Conservation (phyloP, 768 basidiomycete species). For the Collybia sordida region DNA sequence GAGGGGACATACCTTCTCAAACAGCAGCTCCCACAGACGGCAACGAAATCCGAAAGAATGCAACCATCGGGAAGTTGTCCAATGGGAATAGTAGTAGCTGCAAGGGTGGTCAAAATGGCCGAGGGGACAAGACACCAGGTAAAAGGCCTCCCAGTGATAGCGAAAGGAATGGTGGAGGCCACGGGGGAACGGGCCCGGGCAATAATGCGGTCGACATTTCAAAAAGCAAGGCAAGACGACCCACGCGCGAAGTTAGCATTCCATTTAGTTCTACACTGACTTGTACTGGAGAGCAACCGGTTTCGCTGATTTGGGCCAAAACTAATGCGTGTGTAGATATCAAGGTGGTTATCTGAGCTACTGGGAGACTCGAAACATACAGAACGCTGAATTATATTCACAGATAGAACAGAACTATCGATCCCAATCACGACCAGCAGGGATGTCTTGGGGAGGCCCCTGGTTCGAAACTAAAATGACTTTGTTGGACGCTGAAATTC, state of each 20-base stretch:
- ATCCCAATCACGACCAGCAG: neutral
- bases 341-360: neutral
- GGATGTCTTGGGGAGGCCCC: neutral
- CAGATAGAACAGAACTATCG: neutral
- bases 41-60: neutral
- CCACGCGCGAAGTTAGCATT: neutral
- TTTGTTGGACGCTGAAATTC: neutral
- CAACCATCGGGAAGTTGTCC: no score
- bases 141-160: no score
- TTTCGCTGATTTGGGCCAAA: neutral
- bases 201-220: neutral
- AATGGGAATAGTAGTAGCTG: no score
- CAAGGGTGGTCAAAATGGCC: no score
- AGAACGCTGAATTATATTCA: neutral
- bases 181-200: no score
- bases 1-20: no score
- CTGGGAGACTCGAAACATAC: neutral
- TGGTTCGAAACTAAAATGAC: constrained; percentile 1
- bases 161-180: no score
- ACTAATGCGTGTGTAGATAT: neutral
- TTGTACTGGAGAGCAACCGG: neutral
- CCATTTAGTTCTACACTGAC: constrained; percentile 2
- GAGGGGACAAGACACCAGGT: no score
- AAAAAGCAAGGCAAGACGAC: no score
- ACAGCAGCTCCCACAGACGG: no score